Base-by-base conservation (phyloP, 306 rosid species). In the Spatholobus suberectus region DNA sequence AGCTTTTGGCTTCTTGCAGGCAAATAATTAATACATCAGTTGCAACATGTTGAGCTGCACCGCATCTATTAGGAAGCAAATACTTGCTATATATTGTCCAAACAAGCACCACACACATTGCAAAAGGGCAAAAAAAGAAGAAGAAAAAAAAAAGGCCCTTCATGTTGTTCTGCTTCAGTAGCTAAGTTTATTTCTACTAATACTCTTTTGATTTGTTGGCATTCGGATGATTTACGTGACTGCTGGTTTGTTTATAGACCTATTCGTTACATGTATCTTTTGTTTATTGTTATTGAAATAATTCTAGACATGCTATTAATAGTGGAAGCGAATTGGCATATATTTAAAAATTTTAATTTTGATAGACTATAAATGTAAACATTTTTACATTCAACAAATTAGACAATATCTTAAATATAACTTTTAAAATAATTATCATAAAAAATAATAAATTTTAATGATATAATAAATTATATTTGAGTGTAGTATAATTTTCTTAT, bases 81-180 rank as follows among this genome's bases (percentile, higher is more conserved):
- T 68, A 21, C 51, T 68, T 21, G 52, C n/a, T 20, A 68, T 68
- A 38, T 40, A 21, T 68, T 67, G 52, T 41, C 74, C 74, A 70
- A 70, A 70, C 75, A 43, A 43, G 37, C 38, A 4, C 23, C 38
- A 4, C 23, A 70, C 38, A 26, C 37, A 59, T 59, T 12, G 4
- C 35, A 6, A 26, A 24, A 59, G 35, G 34, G 34, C 1, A 55
- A n/a, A 52, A 18, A 52, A 5, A 5, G 0, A 8, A 10, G 1
- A 11, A 57, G 23, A 57, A 26, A 12, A 6, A 29, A 29, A 29
- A 29, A 29, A 29, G n/a, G n/a, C n/a, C n/a, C 32, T 29, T 29
- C n/a, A 29, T 29, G 32, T 29, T 29, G 32, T 29, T 29, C 32
- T 29, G 32, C 32, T 29, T 29, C 3, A 29, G 32, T 29, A 29